phyloP scores from a whole-genome alignment of 2,329 filamentous ascomycete genomes.

The Calonectria pteridis region DNA sequence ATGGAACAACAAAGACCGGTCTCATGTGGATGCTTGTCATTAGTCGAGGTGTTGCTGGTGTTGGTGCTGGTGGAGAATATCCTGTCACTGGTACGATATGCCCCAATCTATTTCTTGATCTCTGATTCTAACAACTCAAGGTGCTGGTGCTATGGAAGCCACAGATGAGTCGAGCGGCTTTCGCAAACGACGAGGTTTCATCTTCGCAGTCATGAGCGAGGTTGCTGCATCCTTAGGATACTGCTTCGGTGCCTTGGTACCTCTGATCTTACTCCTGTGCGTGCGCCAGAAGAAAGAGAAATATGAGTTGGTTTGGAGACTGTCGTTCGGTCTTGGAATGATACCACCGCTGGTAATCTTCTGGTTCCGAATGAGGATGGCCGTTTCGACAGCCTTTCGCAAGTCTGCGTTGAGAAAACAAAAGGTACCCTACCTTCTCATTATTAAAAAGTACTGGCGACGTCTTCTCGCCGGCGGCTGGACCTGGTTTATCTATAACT shows the following conservation, averaged over 20 bases:
- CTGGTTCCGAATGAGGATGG: constrained; percentile 65
- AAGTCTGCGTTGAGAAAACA: constrained; percentile 60
- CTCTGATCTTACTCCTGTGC: constrained; percentile 63
- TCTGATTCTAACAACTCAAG: constrained; percentile 14
- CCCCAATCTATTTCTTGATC: neutral
- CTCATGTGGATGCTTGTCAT: constrained; percentile 65
- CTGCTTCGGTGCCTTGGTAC: constrained; percentile 61
- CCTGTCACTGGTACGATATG: constrained; percentile 55
- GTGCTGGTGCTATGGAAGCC: constrained; percentile 62
- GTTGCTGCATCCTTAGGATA: constrained; percentile 64
- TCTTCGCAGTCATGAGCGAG: constrained; percentile 68
- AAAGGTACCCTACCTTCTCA: constrained; percentile 59
- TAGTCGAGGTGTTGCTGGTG: constrained; percentile 54
- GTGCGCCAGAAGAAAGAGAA: constrained; percentile 57
- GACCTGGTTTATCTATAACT: constrained; percentile 68
- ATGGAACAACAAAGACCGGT: constrained; percentile 52
- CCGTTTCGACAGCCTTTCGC: constrained; percentile 61
- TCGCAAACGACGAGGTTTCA: constrained; percentile 63
- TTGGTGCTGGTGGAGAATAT: constrained; percentile 64
- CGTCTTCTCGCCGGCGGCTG: constrained; percentile 60
- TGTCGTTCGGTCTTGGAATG: constrained; percentile 62
- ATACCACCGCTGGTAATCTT: constrained; percentile 64
- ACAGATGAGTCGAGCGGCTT: constrained; percentile 61
- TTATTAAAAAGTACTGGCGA: constrained; percentile 61
- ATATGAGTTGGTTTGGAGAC: constrained; percentile 61